Evolutionary conservation across 164 flowering plant genomes (phyloP).

Genomic region (Aristolochia contorta): DNA sequence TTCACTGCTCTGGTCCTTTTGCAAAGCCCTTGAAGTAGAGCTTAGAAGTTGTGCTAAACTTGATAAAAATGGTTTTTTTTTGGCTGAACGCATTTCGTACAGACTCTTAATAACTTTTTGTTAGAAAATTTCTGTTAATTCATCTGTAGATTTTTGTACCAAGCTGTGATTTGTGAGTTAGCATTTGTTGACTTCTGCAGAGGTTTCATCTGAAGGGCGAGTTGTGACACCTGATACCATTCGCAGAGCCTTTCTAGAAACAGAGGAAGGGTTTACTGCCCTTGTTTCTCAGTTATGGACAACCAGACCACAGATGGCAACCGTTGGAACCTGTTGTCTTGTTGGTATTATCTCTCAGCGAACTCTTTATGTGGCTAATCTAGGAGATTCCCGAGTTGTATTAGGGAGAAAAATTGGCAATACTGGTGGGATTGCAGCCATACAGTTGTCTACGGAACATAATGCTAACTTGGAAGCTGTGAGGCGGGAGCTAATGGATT

Average conservation of each 20-base stretch:
- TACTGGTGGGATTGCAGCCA: slow-evolving; percentile 51
- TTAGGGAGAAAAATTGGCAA: slow-evolving; percentile 56
- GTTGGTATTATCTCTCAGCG: slow-evolving; percentile 58
- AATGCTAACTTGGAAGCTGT: slow-evolving; percentile 59
- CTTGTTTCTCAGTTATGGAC: slow-evolving; percentile 50
- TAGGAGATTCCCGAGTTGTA: slow-evolving; percentile 76
- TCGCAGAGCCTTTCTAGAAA: slow-evolving; percentile 38
- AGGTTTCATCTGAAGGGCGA: slow-evolving; percentile 34
- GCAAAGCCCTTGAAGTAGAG: too few species aligned
- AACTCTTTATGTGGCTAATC: slow-evolving; percentile 63
- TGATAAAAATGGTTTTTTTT: too few species aligned
- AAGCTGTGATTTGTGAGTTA: too few species aligned
- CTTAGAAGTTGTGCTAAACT: too few species aligned
- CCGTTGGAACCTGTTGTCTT: slow-evolving; percentile 75
- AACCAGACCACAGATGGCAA: slow-evolving; percentile 41
- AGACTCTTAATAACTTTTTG: too few species aligned
- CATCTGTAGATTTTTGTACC: too few species aligned
- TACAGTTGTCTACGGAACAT: slow-evolving; percentile 65
- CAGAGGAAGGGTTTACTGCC: slow-evolving; percentile 63
- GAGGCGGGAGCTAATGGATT: slow-evolving; percentile 52
- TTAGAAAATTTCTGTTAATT: too few species aligned
- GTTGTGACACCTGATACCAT: slow-evolving; percentile 56
- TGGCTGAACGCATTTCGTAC: too few species aligned
- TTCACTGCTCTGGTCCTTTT: too few species aligned
- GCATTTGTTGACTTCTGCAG: slow-evolving; percentile 36